Percentiles rank a stretch among this genome's conserved stretches.
Conservation (phyloP, 139 green algal genomes). For the Coelastrella sp. region DNA sequence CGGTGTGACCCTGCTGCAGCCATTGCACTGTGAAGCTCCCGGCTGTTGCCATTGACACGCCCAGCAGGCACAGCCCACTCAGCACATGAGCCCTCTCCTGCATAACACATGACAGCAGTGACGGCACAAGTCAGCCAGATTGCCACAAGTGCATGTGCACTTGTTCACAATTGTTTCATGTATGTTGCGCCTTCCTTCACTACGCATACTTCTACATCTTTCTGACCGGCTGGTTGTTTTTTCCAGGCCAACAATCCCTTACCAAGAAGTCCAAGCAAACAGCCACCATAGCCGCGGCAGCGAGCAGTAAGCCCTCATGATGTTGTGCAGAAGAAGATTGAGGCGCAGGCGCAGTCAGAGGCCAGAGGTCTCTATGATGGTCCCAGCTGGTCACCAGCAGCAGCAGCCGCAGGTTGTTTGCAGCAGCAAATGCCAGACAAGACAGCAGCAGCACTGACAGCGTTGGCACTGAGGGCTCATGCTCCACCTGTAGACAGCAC, state of each 20-base stretch:
- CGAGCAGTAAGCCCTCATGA: background rate
- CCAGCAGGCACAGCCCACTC: background rate
- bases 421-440: conserved; percentile 21
- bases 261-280: conserved; percentile 6
- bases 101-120: background rate
- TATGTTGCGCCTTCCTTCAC: background rate
- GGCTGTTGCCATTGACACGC: background rate
- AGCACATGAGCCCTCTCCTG: conserved; percentile 10
- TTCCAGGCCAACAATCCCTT: background rate
- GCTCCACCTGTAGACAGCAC: conserved; percentile 38
- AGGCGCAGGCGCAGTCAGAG: too few species aligned
- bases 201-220: too few species aligned
- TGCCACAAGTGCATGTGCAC: background rate
- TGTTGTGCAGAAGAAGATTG: background rate
- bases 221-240: too few species aligned
- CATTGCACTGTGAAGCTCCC: background rate
- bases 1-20: background rate
- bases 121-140: background rate
- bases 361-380: too few species aligned
- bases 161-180: background rate
- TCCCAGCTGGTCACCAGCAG: background rate
- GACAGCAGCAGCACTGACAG: conserved; percentile 51
- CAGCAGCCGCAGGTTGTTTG: conserved; percentile 17
- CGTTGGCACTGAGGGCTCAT: conserved; percentile 51
- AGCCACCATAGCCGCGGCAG: conserved; percentile 16